phyloP scores from a whole-genome alignment of 2,329 filamentous ascomycete genomes.

The Plectosphaerella sp. region DNA sequence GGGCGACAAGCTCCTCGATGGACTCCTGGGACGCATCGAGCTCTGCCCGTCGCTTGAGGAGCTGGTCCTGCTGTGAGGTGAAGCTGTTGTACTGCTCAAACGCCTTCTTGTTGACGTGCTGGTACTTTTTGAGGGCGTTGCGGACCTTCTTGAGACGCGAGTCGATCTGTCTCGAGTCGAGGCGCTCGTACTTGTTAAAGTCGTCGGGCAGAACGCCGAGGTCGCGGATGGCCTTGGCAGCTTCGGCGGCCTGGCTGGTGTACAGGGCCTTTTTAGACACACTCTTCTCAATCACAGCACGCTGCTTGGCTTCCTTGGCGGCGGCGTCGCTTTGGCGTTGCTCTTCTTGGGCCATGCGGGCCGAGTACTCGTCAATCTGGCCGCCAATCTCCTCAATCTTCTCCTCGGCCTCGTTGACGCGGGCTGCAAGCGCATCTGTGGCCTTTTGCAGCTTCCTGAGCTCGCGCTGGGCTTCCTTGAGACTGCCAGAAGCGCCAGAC shows the following conservation, averaged over 20 bases:
- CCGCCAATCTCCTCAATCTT: constrained; percentile 54
- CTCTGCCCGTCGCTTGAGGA: constrained; percentile 80
- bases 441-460: constrained; percentile 71
- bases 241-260: constrained; percentile 72
- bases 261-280: constrained; percentile 82
- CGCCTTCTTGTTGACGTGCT: constrained; percentile 98
- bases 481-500: constrained; percentile 52
- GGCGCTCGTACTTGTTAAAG: constrained; percentile 83
- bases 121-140: constrained; percentile 90
- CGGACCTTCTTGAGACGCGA: constrained; percentile 82
- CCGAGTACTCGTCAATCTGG: constrained; percentile 52
- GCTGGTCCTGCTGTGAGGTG: constrained; percentile 81
- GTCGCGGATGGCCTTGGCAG: constrained; percentile 84
- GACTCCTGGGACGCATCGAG: constrained; percentile 80
- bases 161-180: constrained; percentile 69
- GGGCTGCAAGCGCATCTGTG: constrained; percentile 61
- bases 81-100: constrained; percentile 99
- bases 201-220: constrained; percentile 91
- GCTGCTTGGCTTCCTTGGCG: constrained; percentile 73
- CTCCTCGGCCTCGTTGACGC: constrained; percentile 69
- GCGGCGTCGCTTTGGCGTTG: constrained; percentile 72
- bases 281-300: constrained; percentile 87
- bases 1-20: constrained; percentile 87
- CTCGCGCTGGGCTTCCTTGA: constrained; percentile 77
- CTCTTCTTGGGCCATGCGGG: constrained; percentile 58